These are phyloP conservation scores for Hygrocybe coccinea DNA, from an alignment of 768 basidiomycete species.

Conservation along the genomic window DNA sequence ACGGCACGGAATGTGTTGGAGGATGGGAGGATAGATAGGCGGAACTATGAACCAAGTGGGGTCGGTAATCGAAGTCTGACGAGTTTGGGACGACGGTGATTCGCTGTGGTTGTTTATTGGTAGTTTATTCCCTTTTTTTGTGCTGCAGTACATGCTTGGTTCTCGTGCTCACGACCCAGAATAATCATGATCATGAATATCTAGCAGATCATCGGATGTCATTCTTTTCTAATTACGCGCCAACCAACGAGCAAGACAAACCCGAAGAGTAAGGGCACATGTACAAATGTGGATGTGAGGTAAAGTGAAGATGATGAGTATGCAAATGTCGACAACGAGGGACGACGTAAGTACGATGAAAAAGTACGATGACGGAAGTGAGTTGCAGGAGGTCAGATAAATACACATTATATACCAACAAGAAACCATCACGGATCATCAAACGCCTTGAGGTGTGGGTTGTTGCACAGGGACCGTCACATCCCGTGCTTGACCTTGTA, in stretches of 20 bases:
- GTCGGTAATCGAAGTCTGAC: conserved; percentile 49
- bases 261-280: neutral
- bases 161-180: neutral
- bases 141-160: too few species aligned
- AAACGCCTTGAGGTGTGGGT: conserved; percentile 70
- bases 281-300: neutral
- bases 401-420: neutral
- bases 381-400: neutral
- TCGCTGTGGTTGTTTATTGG: neutral
- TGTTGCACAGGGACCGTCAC: conserved; percentile 56
- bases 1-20: conserved; percentile 41
- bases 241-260: too few species aligned
- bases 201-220: neutral
- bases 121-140: too few species aligned
- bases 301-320: neutral
- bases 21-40: conserved; percentile 41
- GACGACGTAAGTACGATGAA: neutral
- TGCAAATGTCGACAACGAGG: neutral
- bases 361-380: neutral
- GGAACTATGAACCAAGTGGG: conserved; percentile 40
- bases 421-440: neutral
- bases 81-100: conserved; percentile 42
- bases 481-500: conserved; percentile 59
- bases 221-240: neutral
- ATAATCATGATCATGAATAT: neutral